phyloP scores from a whole-genome alignment of 1,284 basidiomycete genomes.

The Sparassis latifolia region DNA sequence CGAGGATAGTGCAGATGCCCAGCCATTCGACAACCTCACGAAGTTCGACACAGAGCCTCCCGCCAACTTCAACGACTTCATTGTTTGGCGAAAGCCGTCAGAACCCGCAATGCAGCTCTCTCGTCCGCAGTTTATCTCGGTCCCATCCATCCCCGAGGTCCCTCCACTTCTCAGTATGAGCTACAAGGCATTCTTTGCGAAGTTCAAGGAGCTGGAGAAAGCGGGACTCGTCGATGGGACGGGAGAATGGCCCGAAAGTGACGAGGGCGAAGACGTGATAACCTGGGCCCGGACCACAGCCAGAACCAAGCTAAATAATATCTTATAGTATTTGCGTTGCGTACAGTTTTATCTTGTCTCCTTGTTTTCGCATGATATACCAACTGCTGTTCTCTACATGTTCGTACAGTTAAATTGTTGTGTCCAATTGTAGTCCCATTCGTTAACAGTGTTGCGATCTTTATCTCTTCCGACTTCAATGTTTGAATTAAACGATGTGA shows the following conservation, averaged over 20 bases:
- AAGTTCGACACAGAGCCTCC: background rate
- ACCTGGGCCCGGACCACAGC: too few relatives aligned
- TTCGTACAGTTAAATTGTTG: too few relatives aligned
- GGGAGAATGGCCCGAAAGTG: conserved; percentile 13
- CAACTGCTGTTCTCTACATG: too few relatives aligned
- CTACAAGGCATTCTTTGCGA: conserved; percentile 14
- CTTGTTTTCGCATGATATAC: too few relatives aligned
- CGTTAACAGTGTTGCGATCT: too few relatives aligned
- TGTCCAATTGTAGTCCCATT: too few relatives aligned
- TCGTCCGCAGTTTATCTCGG: conserved; percentile 12
- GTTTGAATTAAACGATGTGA: too few relatives aligned
- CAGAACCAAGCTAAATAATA: too few relatives aligned
- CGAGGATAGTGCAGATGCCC: conserved; percentile 2
- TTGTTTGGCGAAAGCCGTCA: conserved; percentile 7
- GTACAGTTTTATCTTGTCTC: too few relatives aligned
- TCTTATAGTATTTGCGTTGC: too few relatives aligned
- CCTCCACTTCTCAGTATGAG: conserved; percentile 14
- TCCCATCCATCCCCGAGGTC: conserved; percentile 7
- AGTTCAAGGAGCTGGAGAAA: conserved; percentile 14
- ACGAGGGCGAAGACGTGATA: background rate
- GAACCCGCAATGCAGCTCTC: conserved; percentile 14
- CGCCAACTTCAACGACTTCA: conserved; percentile 2
- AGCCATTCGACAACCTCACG: conserved; percentile 7
- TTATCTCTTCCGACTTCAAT: too few relatives aligned
- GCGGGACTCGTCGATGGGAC: conserved; percentile 16